Evolutionary conservation across 495 filamentous ascomycete genomes (phyloP), one percentile per base, ranked within the genome.

Genomic region (Letharia columbiana): DNA sequence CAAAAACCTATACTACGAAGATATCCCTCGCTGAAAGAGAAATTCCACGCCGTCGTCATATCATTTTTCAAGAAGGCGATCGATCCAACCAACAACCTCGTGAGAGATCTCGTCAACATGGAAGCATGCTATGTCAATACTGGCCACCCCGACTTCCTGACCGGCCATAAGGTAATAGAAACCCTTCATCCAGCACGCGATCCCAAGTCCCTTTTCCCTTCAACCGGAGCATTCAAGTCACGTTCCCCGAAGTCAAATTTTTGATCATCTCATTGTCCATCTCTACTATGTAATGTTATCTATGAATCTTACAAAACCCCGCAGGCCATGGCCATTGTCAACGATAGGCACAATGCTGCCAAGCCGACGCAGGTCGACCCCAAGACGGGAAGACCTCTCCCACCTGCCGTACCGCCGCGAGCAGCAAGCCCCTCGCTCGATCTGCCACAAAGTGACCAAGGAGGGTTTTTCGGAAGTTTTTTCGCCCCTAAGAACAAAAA

Each of bases 401-500:
- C 92, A 2, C 74, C 83, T 20, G 74, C 80, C 20, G 78, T 83
- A 9, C 88, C 86, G 17, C 85, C 82, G 28, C 84, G 91, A 63
- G 83, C 90, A 45, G 84, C 84, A 61, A 93, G 89, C 71, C 86
- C 86, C 0, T 81, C 81, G 23, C 66, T 83, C 44, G 86, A 86
- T 68, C 73, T 79, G 20, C 77, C 81, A 5, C 80, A 77, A 17
- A 84, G 86, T 52, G 78, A 78, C 59, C 86, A 86, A 71, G 77
- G 83, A 61, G 90, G 92, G 63, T 99, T 98, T 82, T 97, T 97
- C 75, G 92, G 93, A 66, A 93, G 89, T 75, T 98, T 98, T 83
- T 97, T 96, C 77, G 91, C 92, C 9, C 89, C 87, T 64, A 98
- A 96, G 84, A 98, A 97, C 76, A 99, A 98, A 85, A 99, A 98